A percentile compares a stretch with the other conserved stretches of the same genome.
Conservation (phyloP, 164 flowering plant genomes). For the Magnolia changhungtana region DNA sequence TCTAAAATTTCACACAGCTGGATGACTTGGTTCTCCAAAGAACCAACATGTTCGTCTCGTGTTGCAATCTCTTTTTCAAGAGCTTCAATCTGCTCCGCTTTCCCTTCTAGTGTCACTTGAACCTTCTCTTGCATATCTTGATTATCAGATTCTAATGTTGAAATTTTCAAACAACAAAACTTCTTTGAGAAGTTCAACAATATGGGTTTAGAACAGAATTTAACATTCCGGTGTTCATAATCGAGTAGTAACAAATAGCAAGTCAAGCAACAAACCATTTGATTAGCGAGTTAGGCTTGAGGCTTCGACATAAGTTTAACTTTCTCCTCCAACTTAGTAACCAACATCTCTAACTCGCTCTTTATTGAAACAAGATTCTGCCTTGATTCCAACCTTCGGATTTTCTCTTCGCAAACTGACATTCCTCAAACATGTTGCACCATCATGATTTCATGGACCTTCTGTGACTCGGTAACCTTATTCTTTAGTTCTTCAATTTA, state of each 20-base stretch:
- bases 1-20: too few relatives aligned
- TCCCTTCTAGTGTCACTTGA: slow-evolving; percentile 43
- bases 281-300: slow-evolving; percentile 51
- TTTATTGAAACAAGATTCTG: slow-evolving; percentile 36
- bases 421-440: slow-evolving; percentile 78
- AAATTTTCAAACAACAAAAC: slow-evolving; percentile 53
- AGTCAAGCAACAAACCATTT: slow-evolving; percentile 54
- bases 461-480: slow-evolving; percentile 59
- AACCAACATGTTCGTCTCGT: too few relatives aligned
- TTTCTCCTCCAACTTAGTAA: slow-evolving; percentile 61
- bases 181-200: slow-evolving; percentile 51
- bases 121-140: slow-evolving; percentile 49
- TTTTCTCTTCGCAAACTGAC: slow-evolving; percentile 60
- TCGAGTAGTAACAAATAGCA: not conserved
- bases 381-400: slow-evolving; percentile 61
- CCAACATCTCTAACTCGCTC: too few relatives aligned
- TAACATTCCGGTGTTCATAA: not conserved
- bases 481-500: too few relatives aligned
- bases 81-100: slow-evolving; percentile 45
- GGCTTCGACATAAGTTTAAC: too few relatives aligned
- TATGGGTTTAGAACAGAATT: slow-evolving; percentile 15
- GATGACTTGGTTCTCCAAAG: too few relatives aligned
- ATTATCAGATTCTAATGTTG: slow-evolving; percentile 54
- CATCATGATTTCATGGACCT: slow-evolving; percentile 51
- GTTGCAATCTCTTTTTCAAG: too few relatives aligned